Evolutionary conservation across 2,329 filamentous ascomycete genomes (phyloP).

Genomic region (Chrysoporthe deuterocubensis): DNA sequence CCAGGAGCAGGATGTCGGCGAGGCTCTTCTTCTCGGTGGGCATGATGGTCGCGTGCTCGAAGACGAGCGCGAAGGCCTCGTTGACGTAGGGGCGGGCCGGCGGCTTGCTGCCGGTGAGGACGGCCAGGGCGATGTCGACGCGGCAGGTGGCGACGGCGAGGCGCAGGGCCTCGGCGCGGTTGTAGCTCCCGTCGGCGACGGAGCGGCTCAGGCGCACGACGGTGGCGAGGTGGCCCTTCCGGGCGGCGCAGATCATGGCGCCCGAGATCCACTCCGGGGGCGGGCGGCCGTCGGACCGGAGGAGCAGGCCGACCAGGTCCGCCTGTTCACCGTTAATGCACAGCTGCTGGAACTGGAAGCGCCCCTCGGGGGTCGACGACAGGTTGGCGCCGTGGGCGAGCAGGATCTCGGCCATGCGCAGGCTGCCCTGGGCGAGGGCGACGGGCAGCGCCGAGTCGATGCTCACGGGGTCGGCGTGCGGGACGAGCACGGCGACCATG

Average conservation of each 20-base stretch:
- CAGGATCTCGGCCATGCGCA: constrained; percentile 50
- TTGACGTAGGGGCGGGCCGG: constrained; percentile 53
- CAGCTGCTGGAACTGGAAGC: constrained; percentile 57
- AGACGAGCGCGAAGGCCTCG: constrained; percentile 54
- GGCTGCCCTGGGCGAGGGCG: constrained; percentile 51
- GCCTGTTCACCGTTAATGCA: constrained; percentile 51
- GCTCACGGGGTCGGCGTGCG: constrained; percentile 55
- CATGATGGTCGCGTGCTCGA: constrained; percentile 49
- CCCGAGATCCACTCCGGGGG: constrained; percentile 49
- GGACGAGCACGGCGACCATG: constrained; percentile 58
- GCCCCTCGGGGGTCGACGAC: constrained; percentile 52
- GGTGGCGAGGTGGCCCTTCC: constrained; percentile 53
- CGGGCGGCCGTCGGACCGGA: constrained; percentile 55
- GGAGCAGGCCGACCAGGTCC: constrained; percentile 51
- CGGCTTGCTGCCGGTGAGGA: constrained; percentile 57
- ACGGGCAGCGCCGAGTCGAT: constrained; percentile 54
- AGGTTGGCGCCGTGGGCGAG: constrained; percentile 56
- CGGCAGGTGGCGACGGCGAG: constrained; percentile 52
- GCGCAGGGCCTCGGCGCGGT: constrained; percentile 56
- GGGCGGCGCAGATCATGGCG: constrained; percentile 55
- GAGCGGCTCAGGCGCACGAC: constrained; percentile 57
- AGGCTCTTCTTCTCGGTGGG: constrained; percentile 56
- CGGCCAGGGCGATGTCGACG: constrained; percentile 58
- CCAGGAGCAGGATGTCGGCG: constrained; percentile 61
- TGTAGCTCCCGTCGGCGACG: constrained; percentile 56